These are phyloP conservation scores for Lentinus tigrinus DNA, from an alignment of 768 basidiomycete species.

Conservation along the genomic window DNA sequence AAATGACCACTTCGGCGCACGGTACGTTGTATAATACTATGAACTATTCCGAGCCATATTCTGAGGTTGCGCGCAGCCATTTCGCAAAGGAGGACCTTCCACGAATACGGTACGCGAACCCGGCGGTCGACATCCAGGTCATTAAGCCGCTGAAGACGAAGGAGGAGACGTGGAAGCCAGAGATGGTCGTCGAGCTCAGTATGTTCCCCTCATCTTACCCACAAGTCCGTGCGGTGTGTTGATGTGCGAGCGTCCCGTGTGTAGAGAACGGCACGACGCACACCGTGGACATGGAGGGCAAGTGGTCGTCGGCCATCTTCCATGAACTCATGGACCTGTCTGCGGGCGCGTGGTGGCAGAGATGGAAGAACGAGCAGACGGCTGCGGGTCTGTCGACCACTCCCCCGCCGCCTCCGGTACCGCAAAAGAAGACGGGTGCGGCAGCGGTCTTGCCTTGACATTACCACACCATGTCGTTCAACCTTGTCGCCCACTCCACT, in stretches of 20 bases:
- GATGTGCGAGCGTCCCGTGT: not conserved
- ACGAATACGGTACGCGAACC: constrained; percentile 76
- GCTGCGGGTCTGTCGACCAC: constrained; percentile 44
- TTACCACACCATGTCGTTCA: no score
- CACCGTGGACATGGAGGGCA: constrained; percentile 56
- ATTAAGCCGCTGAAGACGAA: constrained; percentile 51
- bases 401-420: constrained; percentile 11
- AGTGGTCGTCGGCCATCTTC: constrained; percentile 68
- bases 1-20: constrained; percentile 75
- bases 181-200: constrained; percentile 65
- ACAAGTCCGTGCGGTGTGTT: not conserved
- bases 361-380: constrained; percentile 48
- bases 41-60: not conserved
- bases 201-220: constrained; percentile 31
- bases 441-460: constrained; percentile 38
- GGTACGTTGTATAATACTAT: constrained; percentile 40
- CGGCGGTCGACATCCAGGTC: constrained; percentile 59
- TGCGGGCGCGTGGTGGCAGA: constrained; percentile 58
- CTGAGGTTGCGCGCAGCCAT: constrained; percentile 44
- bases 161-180: constrained; percentile 57
- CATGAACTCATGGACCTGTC: constrained; percentile 69
- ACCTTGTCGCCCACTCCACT: not conserved
- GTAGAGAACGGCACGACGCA: constrained; percentile 50
- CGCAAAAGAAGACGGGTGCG: constrained; percentile 34
- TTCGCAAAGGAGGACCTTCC: constrained; percentile 80